Base-by-base conservation (phyloP, 2,329 filamentous ascomycete genomes). In the Fusarium miscanthi region DNA sequence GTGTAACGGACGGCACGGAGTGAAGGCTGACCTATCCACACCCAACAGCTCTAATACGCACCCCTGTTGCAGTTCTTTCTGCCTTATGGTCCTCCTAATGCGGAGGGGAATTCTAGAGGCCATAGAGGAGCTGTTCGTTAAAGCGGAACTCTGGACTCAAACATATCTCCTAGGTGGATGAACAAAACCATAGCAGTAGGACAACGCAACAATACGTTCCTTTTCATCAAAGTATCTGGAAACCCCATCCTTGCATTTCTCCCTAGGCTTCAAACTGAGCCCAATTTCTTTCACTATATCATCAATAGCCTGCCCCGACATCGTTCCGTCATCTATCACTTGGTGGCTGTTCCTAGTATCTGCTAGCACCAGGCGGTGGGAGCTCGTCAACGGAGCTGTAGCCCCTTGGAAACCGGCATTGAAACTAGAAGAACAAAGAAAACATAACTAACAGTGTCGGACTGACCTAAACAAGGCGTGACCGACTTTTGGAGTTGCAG, bases 321-420 rank as follows among this genome's bases (percentile, higher is more conserved):
- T 58, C 53, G 73, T 69, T 52, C 69, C 38, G 74, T 78, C 74
- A 78, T 75, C 70, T 78, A 68, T 78, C 76, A 78, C 63, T 76
- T 76, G 56, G 76, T 78, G 75, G 76, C 76, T 77, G 66, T 62
- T 56, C 53, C 59, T 72, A 69, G 63, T 67, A 70, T 72, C 59
- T 64, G 56, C 59, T 63, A 64, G 60, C 53, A 70, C 63, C 69
- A 73, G 72, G 74, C 74, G 74, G 76, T 78, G 74, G 76, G 57
- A 67, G 66, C 69, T 75, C 64, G 56, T 75, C 59, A 75, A 70
- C 72, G 65, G 56, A 68, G 52, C 43, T 60, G 57, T 59, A 37
- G 61, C 66, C 62, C 72, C 62, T 70, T 63, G 65, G 60, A 76
- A 72, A 63, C 62, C 56, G 45, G 54, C 46, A 30, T 54, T 52